Base-by-base conservation (phyloP, 768 basidiomycete species). In the Phylloporus arenicola region DNA sequence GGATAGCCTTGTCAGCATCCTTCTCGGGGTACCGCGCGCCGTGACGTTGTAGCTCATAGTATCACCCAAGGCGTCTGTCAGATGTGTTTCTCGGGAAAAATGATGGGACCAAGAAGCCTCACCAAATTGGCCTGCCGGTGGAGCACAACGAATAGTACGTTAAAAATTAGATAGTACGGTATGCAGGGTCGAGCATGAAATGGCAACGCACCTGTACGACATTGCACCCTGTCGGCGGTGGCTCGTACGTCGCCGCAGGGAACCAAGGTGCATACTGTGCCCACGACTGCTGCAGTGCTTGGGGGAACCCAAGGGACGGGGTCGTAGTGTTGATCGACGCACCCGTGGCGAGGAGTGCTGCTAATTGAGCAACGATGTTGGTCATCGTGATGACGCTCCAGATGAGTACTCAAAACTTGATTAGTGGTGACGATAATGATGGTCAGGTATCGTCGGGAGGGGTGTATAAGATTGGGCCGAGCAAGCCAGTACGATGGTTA, bases 21-120 rank as follows among this genome's bases (percentile, higher is more conserved):
- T 31, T 31, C 30, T 31, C 30, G 0, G 89, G 89, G 59, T 74
- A 88, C 25, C 89, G 80, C 0, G 87, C 83, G 3, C 87, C 88
- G 58, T 92, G 88, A 3, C 89, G 74, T 65, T 88, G 84, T 2
- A 91, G 67, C 86, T 88, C 13, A 35, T 20, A 4, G 9, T 14
- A n/a, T 4, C 2, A 13, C 34, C 34, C 34, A 34, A 34, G 16
- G 9, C 38, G 16, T 44, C 16, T 1, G 19, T n/a, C 13, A 19
- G 12, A n/a, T 7, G 13, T 42, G 13, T 29, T 17, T 27, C 13
- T 12, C n/a, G 17, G 13, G 29, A 13, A 13, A 31, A 29, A 30
- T 13, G 20, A 30, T 22, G 14, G n/a, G 9, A n/a, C 24, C n/a
- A 12, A 9, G 17, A 17, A 19, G 22, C 24, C 48, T 41, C 14